Evolutionary conservation across 1,139 yeast species (phyloP).

Genomic region (Suhomyces atakaporum): DNA sequence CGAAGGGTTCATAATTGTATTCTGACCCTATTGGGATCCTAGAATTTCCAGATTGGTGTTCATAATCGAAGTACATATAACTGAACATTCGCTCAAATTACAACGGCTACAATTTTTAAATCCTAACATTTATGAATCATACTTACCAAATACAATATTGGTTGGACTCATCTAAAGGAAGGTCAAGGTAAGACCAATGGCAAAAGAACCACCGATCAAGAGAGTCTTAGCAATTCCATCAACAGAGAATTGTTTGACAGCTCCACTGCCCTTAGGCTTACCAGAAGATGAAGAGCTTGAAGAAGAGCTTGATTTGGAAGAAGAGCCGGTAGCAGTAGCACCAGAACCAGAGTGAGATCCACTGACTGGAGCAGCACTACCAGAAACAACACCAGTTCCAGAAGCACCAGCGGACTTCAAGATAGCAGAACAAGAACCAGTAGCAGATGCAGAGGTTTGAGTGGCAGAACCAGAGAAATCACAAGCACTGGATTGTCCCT

Average conservation of each 20-base stretch:
- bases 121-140: background rate
- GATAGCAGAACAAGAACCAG: slow-evolving; percentile 24
- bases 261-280: slow-evolving; percentile 13
- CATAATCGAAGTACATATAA: slow-evolving; percentile 4
- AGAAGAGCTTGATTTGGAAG: slow-evolving; percentile 5
- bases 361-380: slow-evolving; percentile 6
- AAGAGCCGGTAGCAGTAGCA: slow-evolving; percentile 10
- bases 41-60: slow-evolving; percentile 6
- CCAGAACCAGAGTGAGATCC: slow-evolving; percentile 5
- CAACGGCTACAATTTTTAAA: background rate
- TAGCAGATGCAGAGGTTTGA: slow-evolving; percentile 19
- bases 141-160: slow-evolving; percentile 5
- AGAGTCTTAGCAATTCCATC: slow-evolving; percentile 21
- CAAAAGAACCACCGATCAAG: slow-evolving; percentile 24
- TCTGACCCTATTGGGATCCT: slow-evolving; percentile 2
- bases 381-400: slow-evolving; percentile 23
- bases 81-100: background rate
- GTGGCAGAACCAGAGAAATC: slow-evolving; percentile 55
- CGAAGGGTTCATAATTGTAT: slow-evolving; percentile 1
- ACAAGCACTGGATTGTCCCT: slow-evolving; percentile 53
- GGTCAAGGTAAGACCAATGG: slow-evolving; percentile 19
- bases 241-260: slow-evolving; percentile 20
- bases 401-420: slow-evolving; percentile 26
- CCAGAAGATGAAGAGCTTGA: slow-evolving; percentile 16
- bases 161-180: slow-evolving; percentile 10